Evolutionary conservation across 257 asterid species (phyloP), one percentile per base, ranked within the genome.

Genomic region (Penstemon davidsonii): DNA sequence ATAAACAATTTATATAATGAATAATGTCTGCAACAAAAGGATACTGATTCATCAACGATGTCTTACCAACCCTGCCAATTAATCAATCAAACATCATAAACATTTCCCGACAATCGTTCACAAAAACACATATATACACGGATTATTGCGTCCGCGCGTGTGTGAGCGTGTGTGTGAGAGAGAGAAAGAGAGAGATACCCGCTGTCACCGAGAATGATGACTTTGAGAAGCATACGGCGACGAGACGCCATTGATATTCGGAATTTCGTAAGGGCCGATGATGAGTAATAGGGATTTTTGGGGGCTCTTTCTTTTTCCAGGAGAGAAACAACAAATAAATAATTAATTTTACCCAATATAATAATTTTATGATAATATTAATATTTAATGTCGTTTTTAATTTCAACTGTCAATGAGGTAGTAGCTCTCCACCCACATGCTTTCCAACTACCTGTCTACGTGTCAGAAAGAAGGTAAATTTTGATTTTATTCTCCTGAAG

Each of bases 151-250:
- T 60, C 55, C 33, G 4, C 25, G 25, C 19, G 51, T 45, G 39
- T 64, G 54, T 40, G 39, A 7, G 68, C 18, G 59, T 11, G 75
- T 7, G 6, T 11, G 41, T 10, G 5, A 2, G 62, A 11, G 50
- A 39, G 64, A 56, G 59, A 51, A 60, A 12, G 74, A 57, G 52
- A 42, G 58, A 68, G 63, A 50, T 18, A 82, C 86, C 86, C 84
- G 81, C 84, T 78, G 73, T 82, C 84, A 73, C 86, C 84, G 79
- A 82, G 84, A 61, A 82, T 78, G 67, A 78, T 78, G 68, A 78
- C 82, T 64, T 78, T 82, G 76, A 78, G 84, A 57, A 82, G 78
- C 58, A 76, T 76, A 61, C 82, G 79, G 55, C 84, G 74, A 57
- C 82, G 78, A 62, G 86, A 82, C 64, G 86, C 80, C 84, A 82